Conservation (phyloP, 192 early-diverging fungal genomes). For the Jimgerdemannia flammicorona region DNA sequence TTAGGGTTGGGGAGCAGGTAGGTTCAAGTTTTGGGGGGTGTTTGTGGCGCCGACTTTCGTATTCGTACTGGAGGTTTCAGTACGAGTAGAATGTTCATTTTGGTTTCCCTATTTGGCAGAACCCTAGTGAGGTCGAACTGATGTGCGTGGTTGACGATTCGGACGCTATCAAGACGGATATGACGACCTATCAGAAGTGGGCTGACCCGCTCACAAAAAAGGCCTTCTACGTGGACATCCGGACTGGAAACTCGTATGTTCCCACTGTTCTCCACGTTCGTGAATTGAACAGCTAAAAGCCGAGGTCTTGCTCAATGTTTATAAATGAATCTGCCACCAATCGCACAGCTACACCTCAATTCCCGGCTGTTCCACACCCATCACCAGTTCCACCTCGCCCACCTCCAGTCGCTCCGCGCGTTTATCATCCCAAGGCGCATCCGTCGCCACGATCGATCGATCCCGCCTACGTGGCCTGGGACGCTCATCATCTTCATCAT, state of each 20-base stretch:
- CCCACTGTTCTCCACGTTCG: too few species aligned
- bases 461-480: not conserved
- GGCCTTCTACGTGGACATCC: constrained; percentile 23
- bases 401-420: not conserved
- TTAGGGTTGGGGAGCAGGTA: not conserved
- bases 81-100: not conserved
- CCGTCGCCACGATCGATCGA: not conserved
- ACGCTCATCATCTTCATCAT: not conserved
- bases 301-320: too few species aligned
- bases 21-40: not conserved
- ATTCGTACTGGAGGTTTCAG: not conserved
- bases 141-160: not conserved
- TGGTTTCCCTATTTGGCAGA: not conserved
- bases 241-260: constrained; percentile 41
- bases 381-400: not conserved
- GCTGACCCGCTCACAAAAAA: constrained; percentile 10
- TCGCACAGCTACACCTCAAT: not conserved
- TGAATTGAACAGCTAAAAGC: too few species aligned
- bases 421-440: not conserved
- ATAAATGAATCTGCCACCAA: not conserved
- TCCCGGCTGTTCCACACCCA: not conserved
- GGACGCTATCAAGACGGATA: not conserved
- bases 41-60: too few species aligned
- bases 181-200: constrained; percentile 23
- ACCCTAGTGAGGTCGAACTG: not conserved